These are phyloP conservation scores for Acrocalymma vagum DNA, from an alignment of 2,329 filamentous ascomycete species.

Conservation along the genomic window DNA sequence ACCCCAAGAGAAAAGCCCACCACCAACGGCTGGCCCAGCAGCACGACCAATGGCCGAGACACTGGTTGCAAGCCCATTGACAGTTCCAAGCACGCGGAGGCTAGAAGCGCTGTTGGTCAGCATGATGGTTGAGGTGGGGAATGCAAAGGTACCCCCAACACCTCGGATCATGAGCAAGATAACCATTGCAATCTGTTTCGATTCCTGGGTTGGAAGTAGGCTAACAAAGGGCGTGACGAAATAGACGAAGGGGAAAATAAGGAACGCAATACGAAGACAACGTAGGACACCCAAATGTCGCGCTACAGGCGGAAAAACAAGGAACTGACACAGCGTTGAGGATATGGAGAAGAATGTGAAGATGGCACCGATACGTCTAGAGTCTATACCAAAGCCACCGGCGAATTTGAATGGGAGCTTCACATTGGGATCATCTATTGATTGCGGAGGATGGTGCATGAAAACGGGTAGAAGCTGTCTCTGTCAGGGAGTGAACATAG, in stretches of 20 bases:
- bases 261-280: slow-evolving; percentile 73
- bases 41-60: slow-evolving; percentile 83
- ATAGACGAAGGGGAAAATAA: slow-evolving; percentile 79
- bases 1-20: slow-evolving; percentile 78
- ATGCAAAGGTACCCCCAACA: slow-evolving; percentile 80
- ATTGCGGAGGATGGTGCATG: slow-evolving; percentile 75
- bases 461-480: slow-evolving; percentile 78
- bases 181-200: slow-evolving; percentile 70
- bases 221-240: slow-evolving; percentile 82
- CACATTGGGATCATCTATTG: slow-evolving; percentile 61
- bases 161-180: slow-evolving; percentile 77
- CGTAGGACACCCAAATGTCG: slow-evolving; percentile 75
- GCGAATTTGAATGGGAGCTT: slow-evolving; percentile 81
- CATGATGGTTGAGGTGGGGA: slow-evolving; percentile 88
- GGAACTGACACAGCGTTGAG: slow-evolving; percentile 84
- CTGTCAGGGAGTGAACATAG: neutral
- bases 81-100: slow-evolving; percentile 79
- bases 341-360: slow-evolving; percentile 84
- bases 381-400: slow-evolving; percentile 79
- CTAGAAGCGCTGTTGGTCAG: slow-evolving; percentile 86
- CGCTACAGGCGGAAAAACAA: slow-evolving; percentile 81
- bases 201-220: slow-evolving; percentile 60
- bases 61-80: slow-evolving; percentile 90
- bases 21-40: slow-evolving; percentile 77
- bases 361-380: slow-evolving; percentile 80